Percentiles rank a stretch among this genome's conserved stretches.
These are phyloP conservation scores for Desmodesmus armatus DNA, from an alignment of 139 green algal genomes.

Conservation along the genomic window DNA sequence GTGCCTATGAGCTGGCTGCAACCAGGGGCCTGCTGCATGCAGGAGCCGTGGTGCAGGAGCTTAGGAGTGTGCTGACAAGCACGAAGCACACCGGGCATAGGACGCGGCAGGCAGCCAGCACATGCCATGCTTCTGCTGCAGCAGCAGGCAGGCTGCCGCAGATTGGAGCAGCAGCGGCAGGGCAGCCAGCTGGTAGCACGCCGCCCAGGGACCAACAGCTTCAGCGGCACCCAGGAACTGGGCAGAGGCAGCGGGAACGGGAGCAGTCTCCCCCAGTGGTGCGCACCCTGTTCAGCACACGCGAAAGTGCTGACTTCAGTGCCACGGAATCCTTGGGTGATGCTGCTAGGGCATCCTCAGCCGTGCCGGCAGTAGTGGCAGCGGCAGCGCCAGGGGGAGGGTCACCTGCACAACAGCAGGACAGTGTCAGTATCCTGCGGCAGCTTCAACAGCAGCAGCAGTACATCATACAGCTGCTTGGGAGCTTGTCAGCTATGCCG, in stretches of 20 bases:
- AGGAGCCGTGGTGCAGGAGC: not conserved
- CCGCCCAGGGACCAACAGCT: not conserved
- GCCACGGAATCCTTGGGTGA: not conserved
- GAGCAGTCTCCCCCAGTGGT: not conserved
- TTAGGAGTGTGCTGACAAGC: constrained; percentile 1
- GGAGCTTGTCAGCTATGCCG: not conserved
- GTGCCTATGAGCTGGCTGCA: constrained; percentile 13
- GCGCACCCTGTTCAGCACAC: not conserved
- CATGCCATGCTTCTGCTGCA: not conserved
- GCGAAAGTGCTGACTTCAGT: not conserved
- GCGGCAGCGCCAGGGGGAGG: not conserved
- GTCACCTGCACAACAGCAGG: not conserved
- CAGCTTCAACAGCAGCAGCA: constrained; percentile 30
- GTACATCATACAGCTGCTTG: not conserved
- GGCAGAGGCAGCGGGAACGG: not conserved
- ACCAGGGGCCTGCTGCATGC: constrained; percentile 6
- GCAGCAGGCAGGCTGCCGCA: not conserved
- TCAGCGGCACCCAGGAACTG: not conserved
- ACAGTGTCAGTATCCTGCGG: not conserved
- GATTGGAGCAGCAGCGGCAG: constrained; percentile 1
- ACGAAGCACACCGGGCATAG: not conserved
- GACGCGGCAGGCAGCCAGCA: not conserved
- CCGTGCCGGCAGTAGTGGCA: not conserved
- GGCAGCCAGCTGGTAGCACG: not conserved
- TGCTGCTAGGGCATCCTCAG: not conserved